phyloP scores from a whole-genome alignment of 495 filamentous ascomycete genomes.

The Daldinia grandis region DNA sequence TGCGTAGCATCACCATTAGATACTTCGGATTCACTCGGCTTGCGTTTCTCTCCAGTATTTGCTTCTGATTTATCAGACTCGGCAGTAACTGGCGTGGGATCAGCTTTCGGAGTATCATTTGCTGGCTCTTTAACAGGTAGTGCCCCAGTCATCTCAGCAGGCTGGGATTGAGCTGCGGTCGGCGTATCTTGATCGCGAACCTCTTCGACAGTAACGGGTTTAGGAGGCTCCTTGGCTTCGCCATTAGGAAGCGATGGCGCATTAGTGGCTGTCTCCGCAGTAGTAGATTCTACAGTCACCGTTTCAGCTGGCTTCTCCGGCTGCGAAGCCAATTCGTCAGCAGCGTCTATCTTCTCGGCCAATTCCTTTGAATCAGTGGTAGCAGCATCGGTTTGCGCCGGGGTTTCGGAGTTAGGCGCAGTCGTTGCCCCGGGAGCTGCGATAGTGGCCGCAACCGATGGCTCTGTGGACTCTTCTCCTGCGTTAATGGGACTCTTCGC shows the following conservation, averaged over 20 bases:
- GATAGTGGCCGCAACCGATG: constrained; percentile 27
- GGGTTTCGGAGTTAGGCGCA: constrained; percentile 25
- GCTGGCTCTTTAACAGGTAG: constrained; percentile 14
- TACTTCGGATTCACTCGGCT: constrained; percentile 36
- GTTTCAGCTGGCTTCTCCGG: constrained; percentile 38
- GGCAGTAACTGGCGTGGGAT: constrained; percentile 4
- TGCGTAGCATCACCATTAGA: constrained; percentile 28
- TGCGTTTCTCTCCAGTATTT: constrained; percentile 42
- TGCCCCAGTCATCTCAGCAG: constrained; percentile 32
- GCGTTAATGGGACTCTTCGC: constrained; percentile 26
- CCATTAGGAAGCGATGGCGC: constrained; percentile 35
- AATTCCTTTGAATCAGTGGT: constrained; percentile 29
- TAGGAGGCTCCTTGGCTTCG: constrained; percentile 28
- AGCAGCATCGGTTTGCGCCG: constrained; percentile 26
- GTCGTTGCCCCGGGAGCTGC: constrained; percentile 8
- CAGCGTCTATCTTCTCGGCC: constrained; percentile 21
- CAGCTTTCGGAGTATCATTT: constrained; percentile 24
- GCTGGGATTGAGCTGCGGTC: constrained; percentile 8
- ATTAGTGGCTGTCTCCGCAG: constrained; percentile 23
- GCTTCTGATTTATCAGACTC: constrained; percentile 20
- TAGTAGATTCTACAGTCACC: constrained; percentile 15
- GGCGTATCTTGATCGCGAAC: constrained; percentile 35
- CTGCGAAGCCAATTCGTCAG: constrained; percentile 28
- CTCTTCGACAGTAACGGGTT: constrained; percentile 41
- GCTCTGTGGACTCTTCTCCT: constrained; percentile 28